These are phyloP conservation scores for Sparassis latifolia DNA, from an alignment of 1,284 basidiomycete species.

Conservation along the genomic window DNA sequence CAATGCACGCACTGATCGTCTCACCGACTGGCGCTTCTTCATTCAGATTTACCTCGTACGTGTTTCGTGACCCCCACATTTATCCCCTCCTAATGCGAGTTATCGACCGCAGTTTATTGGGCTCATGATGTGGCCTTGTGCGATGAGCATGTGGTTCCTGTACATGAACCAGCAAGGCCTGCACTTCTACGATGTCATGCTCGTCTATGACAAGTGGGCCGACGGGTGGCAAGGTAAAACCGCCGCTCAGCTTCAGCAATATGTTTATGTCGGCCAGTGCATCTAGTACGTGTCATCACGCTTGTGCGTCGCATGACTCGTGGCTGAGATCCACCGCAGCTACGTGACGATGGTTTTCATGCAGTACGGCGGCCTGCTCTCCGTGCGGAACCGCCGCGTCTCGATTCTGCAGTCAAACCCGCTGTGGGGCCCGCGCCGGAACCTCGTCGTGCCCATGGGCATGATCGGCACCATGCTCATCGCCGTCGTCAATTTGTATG, in stretches of 20 bases:
- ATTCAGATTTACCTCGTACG: slow-evolving; percentile 63
- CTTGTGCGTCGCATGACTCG: too few relatives aligned
- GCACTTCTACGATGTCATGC: slow-evolving; percentile 43
- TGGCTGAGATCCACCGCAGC: slow-evolving; percentile 21
- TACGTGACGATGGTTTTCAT: slow-evolving; percentile 46
- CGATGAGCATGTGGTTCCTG: slow-evolving; percentile 33
- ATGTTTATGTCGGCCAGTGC: slow-evolving; percentile 42
- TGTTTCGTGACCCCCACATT: slow-evolving; percentile 37
- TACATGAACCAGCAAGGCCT: slow-evolving; percentile 43
- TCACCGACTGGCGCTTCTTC: slow-evolving; percentile 45
- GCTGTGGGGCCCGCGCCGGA: slow-evolving; percentile 37
- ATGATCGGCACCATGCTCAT: slow-evolving; percentile 34
- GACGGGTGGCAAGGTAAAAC: slow-evolving; percentile 38
- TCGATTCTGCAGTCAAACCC: slow-evolving; percentile 13
- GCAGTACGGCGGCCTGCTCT: slow-evolving; percentile 46
- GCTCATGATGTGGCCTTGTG: slow-evolving; percentile 40
- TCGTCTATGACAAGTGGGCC: slow-evolving; percentile 39
- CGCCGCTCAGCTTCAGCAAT: slow-evolving; percentile 34
- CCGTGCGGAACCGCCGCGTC: slow-evolving; percentile 10
- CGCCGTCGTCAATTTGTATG: slow-evolving; percentile 35
- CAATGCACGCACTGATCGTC: slow-evolving; percentile 48
- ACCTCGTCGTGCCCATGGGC: slow-evolving; percentile 27
- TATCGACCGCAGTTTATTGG: slow-evolving; percentile 31
- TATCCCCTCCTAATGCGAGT: slow-evolving; percentile 5
- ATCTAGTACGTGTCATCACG: slow-evolving; percentile 29